A percentile compares a stretch with the other conserved stretches of the same genome.
Conservation (phyloP, 1,284 basidiomycete species). For the Cryptococcus jaspeensis region DNA sequence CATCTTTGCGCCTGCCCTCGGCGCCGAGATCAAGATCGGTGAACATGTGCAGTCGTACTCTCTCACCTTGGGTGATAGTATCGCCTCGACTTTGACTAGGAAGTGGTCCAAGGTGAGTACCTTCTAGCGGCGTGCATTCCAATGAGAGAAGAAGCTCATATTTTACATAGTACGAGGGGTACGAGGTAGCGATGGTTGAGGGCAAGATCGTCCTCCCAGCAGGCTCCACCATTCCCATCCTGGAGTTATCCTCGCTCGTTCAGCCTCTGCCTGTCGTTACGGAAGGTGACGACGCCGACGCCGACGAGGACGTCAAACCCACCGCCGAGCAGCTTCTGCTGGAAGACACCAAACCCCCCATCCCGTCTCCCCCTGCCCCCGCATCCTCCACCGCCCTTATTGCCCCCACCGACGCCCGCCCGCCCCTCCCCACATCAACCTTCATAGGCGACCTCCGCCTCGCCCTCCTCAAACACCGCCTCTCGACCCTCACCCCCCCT, state of each 20-base stretch:
- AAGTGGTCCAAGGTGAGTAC: conserved; percentile 79
- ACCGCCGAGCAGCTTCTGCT: conserved; percentile 19
- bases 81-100: conserved; percentile 60
- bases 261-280: conserved; percentile 53
- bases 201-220: conserved; percentile 78
- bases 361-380: conserved; percentile 31
- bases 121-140: background rate
- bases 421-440: conserved; percentile 69
- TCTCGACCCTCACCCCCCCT: conserved; percentile 61
- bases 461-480: conserved; percentile 73
- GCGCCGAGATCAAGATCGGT: conserved; percentile 81
- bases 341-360: conserved; percentile 52
- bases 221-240: conserved; percentile 64
- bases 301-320: conserved; percentile 15
- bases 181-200: conserved; percentile 87
- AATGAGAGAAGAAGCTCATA: background rate
- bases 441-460: conserved; percentile 96
- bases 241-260: conserved; percentile 59
- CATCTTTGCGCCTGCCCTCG: conserved; percentile 72
- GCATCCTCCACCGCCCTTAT: background rate
- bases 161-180: conserved; percentile 82
- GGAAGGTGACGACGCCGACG: conserved; percentile 7
- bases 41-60: conserved; percentile 95
- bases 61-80: conserved; percentile 89
- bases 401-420: conserved; percentile 60